phyloP scores from a whole-genome alignment of 2,329 filamentous ascomycete species.

The Hirsutella rhossiliensis region DNA sequence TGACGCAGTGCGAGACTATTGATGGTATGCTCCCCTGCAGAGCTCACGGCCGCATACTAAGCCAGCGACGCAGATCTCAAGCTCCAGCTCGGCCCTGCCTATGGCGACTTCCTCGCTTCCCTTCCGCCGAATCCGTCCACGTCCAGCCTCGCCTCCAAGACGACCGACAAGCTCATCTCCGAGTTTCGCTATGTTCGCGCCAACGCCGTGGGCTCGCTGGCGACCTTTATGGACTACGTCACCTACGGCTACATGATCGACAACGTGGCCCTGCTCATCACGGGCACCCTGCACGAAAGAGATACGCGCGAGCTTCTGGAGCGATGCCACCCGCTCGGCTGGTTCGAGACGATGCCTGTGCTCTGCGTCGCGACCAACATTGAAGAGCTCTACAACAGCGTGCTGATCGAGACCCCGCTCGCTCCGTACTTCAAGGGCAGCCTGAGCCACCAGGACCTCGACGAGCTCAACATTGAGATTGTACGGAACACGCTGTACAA shows the following conservation, averaged over 20 bases:
- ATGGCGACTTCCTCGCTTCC: slow-evolving; percentile 90
- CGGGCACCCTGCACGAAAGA: slow-evolving; percentile 90
- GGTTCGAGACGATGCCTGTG: slow-evolving; percentile 98
- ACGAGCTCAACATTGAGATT: slow-evolving; percentile 99
- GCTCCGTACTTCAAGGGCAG: slow-evolving; percentile 97
- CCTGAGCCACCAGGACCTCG: slow-evolving; percentile 88
- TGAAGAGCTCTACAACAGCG: slow-evolving; percentile 96
- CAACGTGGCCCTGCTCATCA: slow-evolving; percentile 95
- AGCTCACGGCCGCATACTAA: neutral
- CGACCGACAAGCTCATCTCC: slow-evolving; percentile 93
- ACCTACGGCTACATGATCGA: slow-evolving; percentile 99
- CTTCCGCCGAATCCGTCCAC: slow-evolving; percentile 95
- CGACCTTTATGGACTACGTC: slow-evolving; percentile 94
- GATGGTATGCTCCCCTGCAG: slow-evolving; percentile 48
- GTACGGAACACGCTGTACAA: slow-evolving; percentile 98
- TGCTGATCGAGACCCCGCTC: slow-evolving; percentile 90
- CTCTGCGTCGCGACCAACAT: slow-evolving; percentile 97
- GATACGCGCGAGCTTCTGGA: slow-evolving; percentile 93
- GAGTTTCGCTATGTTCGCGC: slow-evolving; percentile 95
- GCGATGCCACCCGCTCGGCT: slow-evolving; percentile 90
- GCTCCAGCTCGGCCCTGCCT: slow-evolving; percentile 89
- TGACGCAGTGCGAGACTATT: slow-evolving; percentile 95
- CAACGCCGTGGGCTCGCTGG: slow-evolving; percentile 81
- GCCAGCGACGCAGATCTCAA: slow-evolving; percentile 66
- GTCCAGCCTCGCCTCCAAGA: slow-evolving; percentile 85